Evolutionary conservation across 768 basidiomycete species (phyloP), one percentile per base, ranked within the genome.

Genomic region (Lepiota venenata): DNA sequence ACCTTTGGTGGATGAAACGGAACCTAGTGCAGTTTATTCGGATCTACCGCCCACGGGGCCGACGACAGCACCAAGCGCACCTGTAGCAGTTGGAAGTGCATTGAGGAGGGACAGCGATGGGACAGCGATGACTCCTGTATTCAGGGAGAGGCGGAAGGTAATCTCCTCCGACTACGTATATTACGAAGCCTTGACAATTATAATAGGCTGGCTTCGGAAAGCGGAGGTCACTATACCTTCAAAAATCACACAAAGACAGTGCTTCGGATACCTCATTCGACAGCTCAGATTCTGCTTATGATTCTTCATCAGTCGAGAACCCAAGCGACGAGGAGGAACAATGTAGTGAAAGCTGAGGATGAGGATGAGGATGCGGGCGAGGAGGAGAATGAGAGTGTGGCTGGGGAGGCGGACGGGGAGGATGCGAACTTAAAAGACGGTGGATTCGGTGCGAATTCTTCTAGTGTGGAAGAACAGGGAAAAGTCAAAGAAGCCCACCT

Each of bases 261-360:
- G 71, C 74, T 25, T 77, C 80, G 3, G 84, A 85, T 48, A 73
- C 76, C 2, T 87, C 84, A 2, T 90, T 87, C 59, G 87, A 90
- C 65, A 91, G 85, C 63, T 91, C 88, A 8, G 85, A 90, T 66
- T 88, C 87, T 32, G 83, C 75, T n/a, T 75, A 84, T 38, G 60
- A 60, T 50, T 50, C 60, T 2, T 3, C 37, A 10, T 52, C 49
- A 36, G 47, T 35, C 5, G 20, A 36, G 11, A 66, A 63, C 21
- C 65, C 66, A 8, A 16, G 62, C 21, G 56, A 55, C 37, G 49
- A 45, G 11, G 61, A 64, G 22, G 64, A 66, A 10, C 61, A 60
- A 14, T 60, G 58, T 16, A 61, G 56, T 18, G 50, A 59, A 39
- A 56, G 58, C 59, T 2, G 62, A 65, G 8, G 59, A 50, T 27